Evolutionary conservation across 2,329 filamentous ascomycete species (phyloP).

Genomic region (Fusarium aywerte): DNA sequence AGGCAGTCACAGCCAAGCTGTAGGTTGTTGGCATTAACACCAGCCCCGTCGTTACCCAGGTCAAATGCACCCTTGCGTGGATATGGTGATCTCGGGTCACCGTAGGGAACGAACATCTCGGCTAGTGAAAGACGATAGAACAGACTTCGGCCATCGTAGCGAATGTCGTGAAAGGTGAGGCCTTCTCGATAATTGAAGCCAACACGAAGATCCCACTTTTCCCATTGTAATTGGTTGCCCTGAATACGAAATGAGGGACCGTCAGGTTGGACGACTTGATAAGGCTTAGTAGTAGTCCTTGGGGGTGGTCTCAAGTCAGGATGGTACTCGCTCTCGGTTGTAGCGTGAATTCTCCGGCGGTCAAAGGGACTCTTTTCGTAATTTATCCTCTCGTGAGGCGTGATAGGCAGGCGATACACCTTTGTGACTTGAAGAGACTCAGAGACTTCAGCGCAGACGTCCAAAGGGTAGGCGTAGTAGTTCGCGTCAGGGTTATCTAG

Average conservation of each 20-base stretch:
- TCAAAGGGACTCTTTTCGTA: constrained; percentile 53
- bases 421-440: constrained; percentile 58
- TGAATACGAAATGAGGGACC: constrained; percentile 55
- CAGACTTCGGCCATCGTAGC: constrained; percentile 71
- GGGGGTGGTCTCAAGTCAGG: constrained; percentile 43
- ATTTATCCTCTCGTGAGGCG: constrained; percentile 49
- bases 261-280: constrained; percentile 48
- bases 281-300: constrained; percentile 47
- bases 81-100: constrained; percentile 61
- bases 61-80: constrained; percentile 76
- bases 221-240: constrained; percentile 60
- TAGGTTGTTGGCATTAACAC: constrained; percentile 73
- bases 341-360: constrained; percentile 53
- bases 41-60: constrained; percentile 73
- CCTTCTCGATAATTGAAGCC: constrained; percentile 77
- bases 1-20: constrained; percentile 68
- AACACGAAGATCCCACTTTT: constrained; percentile 74
- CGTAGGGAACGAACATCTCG: constrained; percentile 76
- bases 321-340: constrained; percentile 56
- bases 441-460: constrained; percentile 62
- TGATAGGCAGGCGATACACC: constrained; percentile 57
- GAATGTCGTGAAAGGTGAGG: constrained; percentile 73
- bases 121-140: constrained; percentile 72
- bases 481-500: constrained; percentile 60
- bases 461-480: constrained; percentile 65